Base-by-base conservation (phyloP, 192 early-diverging fungal genomes). In the Backusella macrospora region DNA sequence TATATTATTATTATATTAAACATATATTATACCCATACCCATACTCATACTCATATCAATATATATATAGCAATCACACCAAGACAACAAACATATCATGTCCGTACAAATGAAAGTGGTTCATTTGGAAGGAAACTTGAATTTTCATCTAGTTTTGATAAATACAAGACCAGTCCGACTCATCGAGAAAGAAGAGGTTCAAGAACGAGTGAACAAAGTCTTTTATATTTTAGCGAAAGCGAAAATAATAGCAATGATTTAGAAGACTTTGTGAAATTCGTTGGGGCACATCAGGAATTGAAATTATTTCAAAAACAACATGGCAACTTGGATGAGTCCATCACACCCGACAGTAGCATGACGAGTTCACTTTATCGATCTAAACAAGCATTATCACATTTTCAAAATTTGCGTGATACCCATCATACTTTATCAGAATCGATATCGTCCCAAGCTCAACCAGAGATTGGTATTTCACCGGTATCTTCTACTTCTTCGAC, bases 221-320 rank as follows among this genome's bases (percentile, higher is more conserved):
- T 68, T 8, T 55, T 70, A 21, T 44, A 70, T 49, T 21, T 66
- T 12, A 44, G 23, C 6, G 48, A 43, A 8, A 29, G 44, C 14
- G 82, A 84, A 13, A 84, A 83, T 59, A 23, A 23, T 3, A 59
- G 9, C 12, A 59, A 23, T 38, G 88, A 88, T 65, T 82, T 92
- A 13, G 86, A 81, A 29, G 89, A 86, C 14, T 92, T 92, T 84
- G 84, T 91, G n/a, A 81, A 79, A 48, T 81, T 91, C 79, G 76
- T 91, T 7, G 85, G 89, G 18, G 64, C 80, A 14, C 82, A 85
- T 21, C 84, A 87, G 42, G 83, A 86, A 21, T 64, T 91, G 6
- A 84, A 86, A 21, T 68, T 86, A 52, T 87, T 85, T 81, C 80
- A 77, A 6, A 29, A 74, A 38, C 52, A 55, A 23, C 37, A 38